Base-by-base conservation (phyloP, 2,329 filamentous ascomycete species). In the Aspergillus alliaceus region DNA sequence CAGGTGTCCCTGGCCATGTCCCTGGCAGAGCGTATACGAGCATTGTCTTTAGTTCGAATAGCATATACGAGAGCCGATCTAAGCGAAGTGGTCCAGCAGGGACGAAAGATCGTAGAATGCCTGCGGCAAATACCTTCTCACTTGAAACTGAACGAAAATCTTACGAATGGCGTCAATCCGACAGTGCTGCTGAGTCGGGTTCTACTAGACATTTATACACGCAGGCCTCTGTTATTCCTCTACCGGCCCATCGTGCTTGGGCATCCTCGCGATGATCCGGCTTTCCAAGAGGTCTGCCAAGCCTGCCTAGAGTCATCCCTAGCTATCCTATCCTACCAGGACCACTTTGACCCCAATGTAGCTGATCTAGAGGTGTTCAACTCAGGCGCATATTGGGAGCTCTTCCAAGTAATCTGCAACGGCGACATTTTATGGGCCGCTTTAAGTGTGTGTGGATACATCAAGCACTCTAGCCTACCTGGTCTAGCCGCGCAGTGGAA, bases 391-490 rank as follows among this genome's bases (percentile, higher is more conserved):
- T 67, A 62, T 31, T 69, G 64, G 63, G 64, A 70, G 32, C 61
- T 69, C 11, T 74, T 72, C 59, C 65, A 68, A 27, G 51, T 54
- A 1, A 57, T 67, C 31, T 73, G 66, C 54, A 69, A 69, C 14
- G 64, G 60, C 6, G 71, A 74, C 35, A 58, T 72, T 7, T 49
- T 72, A 2, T 69, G 64, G 61, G 67, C 69, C 2, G 71, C 70
- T 6, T 58, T 74, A 6, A 64, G 61, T 20, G 53, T 72, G 14
- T 74, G 71, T 52, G 65, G 66, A 32, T 63, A 69, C 32, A 66
- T 73, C 52, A 70, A 62, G 18, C 15, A 42, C n/a, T 53, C 49
- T 2, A 48, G 29, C 11, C 51, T 59, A 22, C n/a, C n/a, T n/a
- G n/a, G n/a, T n/a, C n/a, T n/a, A n/a, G n/a, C n/a, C 56, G 27